A percentile compares a stretch with the other conserved stretches of the same genome.
These are phyloP conservation scores for Cyanophora paradoxa DNA, from an alignment of 78 protist genomes.

Conservation along the genomic window DNA sequence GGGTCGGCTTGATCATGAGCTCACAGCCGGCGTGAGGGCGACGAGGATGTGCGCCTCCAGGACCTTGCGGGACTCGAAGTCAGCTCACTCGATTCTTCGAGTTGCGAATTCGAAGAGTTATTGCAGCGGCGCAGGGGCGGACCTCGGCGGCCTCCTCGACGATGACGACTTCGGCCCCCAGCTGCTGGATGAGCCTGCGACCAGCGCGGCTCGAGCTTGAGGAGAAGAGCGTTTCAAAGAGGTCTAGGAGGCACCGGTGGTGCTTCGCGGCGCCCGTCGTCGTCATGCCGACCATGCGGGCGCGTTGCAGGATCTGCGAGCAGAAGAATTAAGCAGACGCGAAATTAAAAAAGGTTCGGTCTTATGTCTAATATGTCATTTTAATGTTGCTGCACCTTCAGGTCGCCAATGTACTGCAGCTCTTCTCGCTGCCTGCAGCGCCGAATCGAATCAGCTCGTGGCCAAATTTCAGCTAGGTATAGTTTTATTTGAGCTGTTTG, in stretches of 20 bases:
- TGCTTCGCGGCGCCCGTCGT: conserved; percentile 40
- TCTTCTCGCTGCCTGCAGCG: no score
- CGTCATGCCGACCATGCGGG: conserved; percentile 38
- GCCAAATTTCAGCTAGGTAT: not conserved
- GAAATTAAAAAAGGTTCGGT: no score
- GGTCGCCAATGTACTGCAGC: no score
- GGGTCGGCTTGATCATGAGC: not conserved
- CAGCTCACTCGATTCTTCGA: no score
- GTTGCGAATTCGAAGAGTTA: not conserved
- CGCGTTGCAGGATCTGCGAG: not conserved
- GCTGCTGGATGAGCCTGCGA: not conserved
- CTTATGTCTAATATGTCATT: no score
- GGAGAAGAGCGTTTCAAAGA: no score
- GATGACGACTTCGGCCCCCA: conserved; percentile 29
- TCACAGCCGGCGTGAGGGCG: conserved; percentile 19
- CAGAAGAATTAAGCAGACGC: no score
- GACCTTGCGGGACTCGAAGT: not conserved
- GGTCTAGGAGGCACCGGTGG: no score
- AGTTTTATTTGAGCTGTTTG: no score
- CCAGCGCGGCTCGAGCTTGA: no score
- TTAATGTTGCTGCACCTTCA: no score
- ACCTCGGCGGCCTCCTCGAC: conserved; percentile 75
- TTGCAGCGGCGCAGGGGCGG: conserved; percentile 19
- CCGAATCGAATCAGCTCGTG: not conserved
- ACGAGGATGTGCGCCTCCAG: conserved; percentile 69